Percentiles rank a stretch among this genome's conserved stretches.
Conservation (phyloP, 176 grass and related monocot species). For the Oryza rufipogon region DNA sequence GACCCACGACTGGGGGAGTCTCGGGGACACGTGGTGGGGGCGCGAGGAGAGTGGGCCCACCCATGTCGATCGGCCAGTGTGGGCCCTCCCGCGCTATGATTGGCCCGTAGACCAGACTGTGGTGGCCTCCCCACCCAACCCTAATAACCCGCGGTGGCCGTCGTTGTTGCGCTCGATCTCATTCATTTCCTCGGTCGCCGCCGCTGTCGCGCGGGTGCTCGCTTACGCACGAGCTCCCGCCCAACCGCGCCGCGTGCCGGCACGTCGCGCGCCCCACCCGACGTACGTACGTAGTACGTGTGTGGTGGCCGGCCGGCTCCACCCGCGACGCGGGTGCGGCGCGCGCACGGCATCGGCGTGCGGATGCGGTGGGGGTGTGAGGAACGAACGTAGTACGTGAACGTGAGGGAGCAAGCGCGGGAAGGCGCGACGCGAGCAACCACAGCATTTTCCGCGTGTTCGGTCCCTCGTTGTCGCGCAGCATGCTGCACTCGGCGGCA, state of each 20-base stretch:
- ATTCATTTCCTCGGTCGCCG: too few species aligned
- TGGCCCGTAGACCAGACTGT: too few species aligned
- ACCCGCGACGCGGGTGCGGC: not conserved
- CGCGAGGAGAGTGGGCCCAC: not conserved
- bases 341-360: not conserved
- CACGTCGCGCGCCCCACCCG: too few species aligned
- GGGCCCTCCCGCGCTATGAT: not conserved
- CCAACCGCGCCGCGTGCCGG: too few species aligned
- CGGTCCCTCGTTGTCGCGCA: not conserved
- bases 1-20: not conserved
- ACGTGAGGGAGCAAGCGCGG: too few species aligned
- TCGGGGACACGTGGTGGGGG: slow-evolving; percentile 34
- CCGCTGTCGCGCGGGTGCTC: too few species aligned
- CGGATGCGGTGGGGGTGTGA: not conserved
- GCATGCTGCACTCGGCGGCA: not conserved
- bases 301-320: not conserved
- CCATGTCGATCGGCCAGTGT: not conserved
- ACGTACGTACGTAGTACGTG: too few species aligned
- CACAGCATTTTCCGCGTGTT: not conserved
- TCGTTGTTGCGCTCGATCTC: too few species aligned
- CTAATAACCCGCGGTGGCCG: too few species aligned
- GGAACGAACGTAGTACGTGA: too few species aligned
- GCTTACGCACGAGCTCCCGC: too few species aligned
- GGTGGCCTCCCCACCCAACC: too few species aligned
- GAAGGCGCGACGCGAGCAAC: not conserved